Percentiles rank a stretch among this genome's conserved stretches.
These are phyloP conservation scores for Aureobasidium sp. DNA, from an alignment of 2,329 filamentous ascomycete species.

Conservation along the genomic window DNA sequence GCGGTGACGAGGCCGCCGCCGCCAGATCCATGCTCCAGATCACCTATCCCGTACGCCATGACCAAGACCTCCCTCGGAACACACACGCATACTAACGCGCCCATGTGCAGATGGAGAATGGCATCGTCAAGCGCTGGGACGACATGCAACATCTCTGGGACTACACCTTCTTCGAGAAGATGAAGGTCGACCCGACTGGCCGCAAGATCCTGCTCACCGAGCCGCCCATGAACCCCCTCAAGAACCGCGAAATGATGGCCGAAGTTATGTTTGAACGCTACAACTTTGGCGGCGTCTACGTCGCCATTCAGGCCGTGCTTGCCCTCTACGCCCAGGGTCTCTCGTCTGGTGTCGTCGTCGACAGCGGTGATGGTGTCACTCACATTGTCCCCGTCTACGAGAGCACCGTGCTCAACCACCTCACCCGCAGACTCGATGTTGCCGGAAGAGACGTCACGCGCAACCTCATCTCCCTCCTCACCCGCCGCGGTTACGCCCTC, in stretches of 20 bases:
- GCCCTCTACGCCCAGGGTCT: constrained; percentile 92
- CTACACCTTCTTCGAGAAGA: constrained; percentile 96
- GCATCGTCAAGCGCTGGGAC: constrained; percentile 98
- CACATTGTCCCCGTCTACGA: constrained; percentile 99
- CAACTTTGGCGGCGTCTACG: constrained; percentile 92
- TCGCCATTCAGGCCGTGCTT: constrained; percentile 94
- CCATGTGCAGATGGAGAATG: constrained; percentile 79
- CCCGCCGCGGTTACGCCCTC: constrained; percentile 89
- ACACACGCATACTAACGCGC: constrained; percentile 17
- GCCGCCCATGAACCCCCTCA: constrained; percentile 94
- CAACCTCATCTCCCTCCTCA: constrained; percentile 89
- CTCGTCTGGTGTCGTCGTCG: constrained; percentile 84
- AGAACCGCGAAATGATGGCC: constrained; percentile 95
- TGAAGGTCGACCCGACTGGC: constrained; percentile 81
- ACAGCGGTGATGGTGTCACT: constrained; percentile 96
- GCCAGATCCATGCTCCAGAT: constrained; percentile 97
- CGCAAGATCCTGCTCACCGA: constrained; percentile 97
- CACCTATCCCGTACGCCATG: constrained; percentile 69
- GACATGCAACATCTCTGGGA: constrained; percentile 99
- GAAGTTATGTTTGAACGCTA: constrained; percentile 99
- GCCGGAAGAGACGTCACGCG: constrained; percentile 96
- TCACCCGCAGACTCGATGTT: constrained; percentile 88
- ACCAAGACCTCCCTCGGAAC: neutral
- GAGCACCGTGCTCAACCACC: constrained; percentile 93
- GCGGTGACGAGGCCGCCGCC: constrained; percentile 93